phyloP scores from a whole-genome alignment of 2,329 filamentous ascomycete genomes.

The Penicillium sp. region DNA sequence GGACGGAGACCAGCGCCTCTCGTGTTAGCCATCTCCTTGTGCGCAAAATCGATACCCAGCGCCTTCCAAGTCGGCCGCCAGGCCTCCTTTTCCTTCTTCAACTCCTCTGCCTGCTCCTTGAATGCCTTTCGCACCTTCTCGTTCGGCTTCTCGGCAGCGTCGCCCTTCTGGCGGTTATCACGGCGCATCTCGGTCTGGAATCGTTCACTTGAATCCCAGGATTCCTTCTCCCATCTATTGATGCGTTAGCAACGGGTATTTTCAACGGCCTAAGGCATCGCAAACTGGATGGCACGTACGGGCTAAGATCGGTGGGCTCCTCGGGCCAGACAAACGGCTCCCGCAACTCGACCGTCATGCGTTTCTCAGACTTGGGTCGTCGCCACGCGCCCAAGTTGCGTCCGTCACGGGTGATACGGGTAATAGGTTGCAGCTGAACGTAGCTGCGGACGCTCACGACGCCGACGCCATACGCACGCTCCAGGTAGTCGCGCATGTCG shows the following conservation, averaged over 20 bases:
- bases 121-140: conserved; percentile 43
- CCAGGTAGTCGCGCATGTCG: conserved; percentile 92
- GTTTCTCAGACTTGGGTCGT: conserved; percentile 74
- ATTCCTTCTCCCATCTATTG: conserved; percentile 61
- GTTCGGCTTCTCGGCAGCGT: conserved; percentile 29
- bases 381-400: conserved; percentile 58
- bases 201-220: conserved; percentile 51
- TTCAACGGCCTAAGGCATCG: not conserved
- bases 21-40: conserved; percentile 16
- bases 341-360: conserved; percentile 89
- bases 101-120: conserved; percentile 60
- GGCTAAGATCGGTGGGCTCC: conserved; percentile 58
- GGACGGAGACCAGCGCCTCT: not conserved
- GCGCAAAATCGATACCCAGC: conserved; percentile 39
- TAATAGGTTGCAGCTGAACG: conserved; percentile 67
- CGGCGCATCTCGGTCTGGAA: conserved; percentile 42
- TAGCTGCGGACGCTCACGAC: conserved; percentile 73
- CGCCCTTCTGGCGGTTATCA: conserved; percentile 35
- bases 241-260: not conserved
- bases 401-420: conserved; percentile 39
- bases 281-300: conserved; percentile 45
- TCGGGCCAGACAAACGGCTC: conserved; percentile 87
- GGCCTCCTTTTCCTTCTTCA: conserved; percentile 59
- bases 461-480: conserved; percentile 76
- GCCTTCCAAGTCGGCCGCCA: conserved; percentile 58